phyloP scores from a whole-genome alignment of 1,284 basidiomycete genomes.

The Serendipita sp. region DNA sequence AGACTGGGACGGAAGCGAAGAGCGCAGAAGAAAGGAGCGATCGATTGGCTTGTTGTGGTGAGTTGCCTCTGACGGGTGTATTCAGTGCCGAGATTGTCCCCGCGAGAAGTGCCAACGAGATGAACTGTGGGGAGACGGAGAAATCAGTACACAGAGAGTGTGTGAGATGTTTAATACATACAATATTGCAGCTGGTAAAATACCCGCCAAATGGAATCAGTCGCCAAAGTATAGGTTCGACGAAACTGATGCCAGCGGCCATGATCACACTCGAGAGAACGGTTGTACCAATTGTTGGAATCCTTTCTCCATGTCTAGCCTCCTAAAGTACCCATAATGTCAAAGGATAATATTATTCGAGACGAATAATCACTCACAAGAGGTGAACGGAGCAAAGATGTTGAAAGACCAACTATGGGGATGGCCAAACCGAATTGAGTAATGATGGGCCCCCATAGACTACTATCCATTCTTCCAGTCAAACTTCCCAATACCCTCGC shows the following conservation, averaged over 20 bases:
- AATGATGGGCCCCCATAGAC: slow-evolving; percentile 41
- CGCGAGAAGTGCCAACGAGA: not conserved
- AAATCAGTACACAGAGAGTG: not conserved
- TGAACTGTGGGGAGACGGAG: not conserved
- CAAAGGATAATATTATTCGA: not conserved
- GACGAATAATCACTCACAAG: slow-evolving; percentile 25
- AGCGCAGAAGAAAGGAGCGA: not conserved
- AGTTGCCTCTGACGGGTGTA: not conserved
- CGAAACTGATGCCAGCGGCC: slow-evolving; percentile 8
- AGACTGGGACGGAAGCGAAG: not conserved
- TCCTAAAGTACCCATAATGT: not conserved
- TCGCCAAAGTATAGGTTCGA: slow-evolving; percentile 1
- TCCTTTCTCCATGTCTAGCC: slow-evolving; percentile 12
- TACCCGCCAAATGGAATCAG: slow-evolving; percentile 10
- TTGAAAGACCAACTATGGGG: slow-evolving; percentile 37
- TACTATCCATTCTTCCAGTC: slow-evolving; percentile 36
- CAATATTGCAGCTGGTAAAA: slow-evolving; percentile 10
- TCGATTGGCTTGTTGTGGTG: not conserved
- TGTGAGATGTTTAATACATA: slow-evolving; percentile 7
- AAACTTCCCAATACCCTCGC: slow-evolving; percentile 48
- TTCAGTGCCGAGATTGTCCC: not conserved
- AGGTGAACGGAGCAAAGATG: slow-evolving; percentile 29
- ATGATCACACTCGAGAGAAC: slow-evolving; percentile 7
- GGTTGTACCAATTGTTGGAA: slow-evolving; percentile 4
- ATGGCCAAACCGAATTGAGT: slow-evolving; percentile 41